phyloP scores from a whole-genome alignment of 257 asterid species.

The Rhazya stricta region DNA sequence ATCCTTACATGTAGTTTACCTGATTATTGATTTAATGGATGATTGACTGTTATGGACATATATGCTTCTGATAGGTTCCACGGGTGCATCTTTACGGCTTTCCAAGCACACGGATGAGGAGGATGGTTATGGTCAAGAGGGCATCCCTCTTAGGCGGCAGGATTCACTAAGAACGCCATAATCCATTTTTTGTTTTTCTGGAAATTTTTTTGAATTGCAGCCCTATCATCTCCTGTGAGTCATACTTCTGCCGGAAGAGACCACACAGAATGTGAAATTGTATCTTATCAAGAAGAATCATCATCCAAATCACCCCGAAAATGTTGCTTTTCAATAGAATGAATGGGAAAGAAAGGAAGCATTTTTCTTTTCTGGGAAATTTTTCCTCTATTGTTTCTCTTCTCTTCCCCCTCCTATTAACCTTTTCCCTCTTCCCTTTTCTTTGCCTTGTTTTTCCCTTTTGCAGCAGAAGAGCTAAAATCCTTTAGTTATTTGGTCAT shows the following conservation, averaged over 20 bases:
- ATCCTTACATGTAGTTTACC: neutral
- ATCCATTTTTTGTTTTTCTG: conserved; percentile 18
- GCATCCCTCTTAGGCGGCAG: conserved; percentile 72
- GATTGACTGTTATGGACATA: neutral
- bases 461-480: neutral
- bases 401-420: neutral
- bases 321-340: conserved; percentile 5
- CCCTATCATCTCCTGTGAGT: conserved; percentile 16
- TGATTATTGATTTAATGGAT: no score
- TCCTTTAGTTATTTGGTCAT: neutral
- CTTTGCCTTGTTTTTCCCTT: neutral
- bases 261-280: conserved; percentile 36
- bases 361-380: neutral
- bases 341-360: conserved; percentile 19
- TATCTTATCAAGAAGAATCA: conserved; percentile 14
- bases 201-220: conserved; percentile 5
- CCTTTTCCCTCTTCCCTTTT: neutral
- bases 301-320: neutral
- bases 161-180: conserved; percentile 51
- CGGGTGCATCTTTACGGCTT: conserved; percentile 31
- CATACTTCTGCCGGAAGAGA: conserved; percentile 27
- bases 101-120: conserved; percentile 55
- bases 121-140: conserved; percentile 68
- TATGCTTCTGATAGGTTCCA: conserved; percentile 33
- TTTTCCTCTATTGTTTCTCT: neutral